These are phyloP conservation scores for Luzula sylvatica DNA, from an alignment of 176 grass and related monocot genomes.

Conservation along the genomic window DNA sequence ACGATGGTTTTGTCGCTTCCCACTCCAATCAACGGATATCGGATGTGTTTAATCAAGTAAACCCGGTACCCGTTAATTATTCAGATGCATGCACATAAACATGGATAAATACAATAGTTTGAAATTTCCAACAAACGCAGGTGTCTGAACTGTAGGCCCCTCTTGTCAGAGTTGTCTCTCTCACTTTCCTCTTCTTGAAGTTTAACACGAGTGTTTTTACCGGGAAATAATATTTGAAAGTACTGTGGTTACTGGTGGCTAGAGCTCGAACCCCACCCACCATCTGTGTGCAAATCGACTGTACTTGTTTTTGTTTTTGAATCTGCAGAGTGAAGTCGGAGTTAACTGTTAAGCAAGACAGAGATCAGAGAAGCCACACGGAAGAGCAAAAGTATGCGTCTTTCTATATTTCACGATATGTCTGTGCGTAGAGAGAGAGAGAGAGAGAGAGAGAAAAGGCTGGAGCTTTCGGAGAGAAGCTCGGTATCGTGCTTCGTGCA, in stretches of 20 bases:
- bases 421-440: conserved; percentile 13
- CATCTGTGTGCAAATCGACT: not conserved
- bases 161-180: not conserved
- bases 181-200: not conserved
- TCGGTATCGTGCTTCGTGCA: conserved; percentile 33
- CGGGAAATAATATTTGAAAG: not conserved
- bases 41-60: too few relatives aligned
- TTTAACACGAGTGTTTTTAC: not conserved
- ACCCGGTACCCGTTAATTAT: not conserved
- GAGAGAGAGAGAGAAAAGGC: conserved; percentile 11
- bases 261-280: too few relatives aligned
- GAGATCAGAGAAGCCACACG: not conserved
- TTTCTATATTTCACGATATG: not conserved
- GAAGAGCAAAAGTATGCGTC: not conserved
- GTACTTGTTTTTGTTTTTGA: not conserved
- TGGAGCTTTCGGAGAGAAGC: conserved; percentile 10
- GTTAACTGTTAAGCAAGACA: conserved; percentile 9
- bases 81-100: too few relatives aligned
- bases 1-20: conserved; percentile 16
- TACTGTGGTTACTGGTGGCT: not conserved
- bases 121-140: conserved; percentile 9
- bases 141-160: not conserved
- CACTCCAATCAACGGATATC: not conserved
- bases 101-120: not conserved
- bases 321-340: conserved; percentile 9